Conservation (phyloP, 2,329 filamentous ascomycete species). For the Alternaria viburni region DNA sequence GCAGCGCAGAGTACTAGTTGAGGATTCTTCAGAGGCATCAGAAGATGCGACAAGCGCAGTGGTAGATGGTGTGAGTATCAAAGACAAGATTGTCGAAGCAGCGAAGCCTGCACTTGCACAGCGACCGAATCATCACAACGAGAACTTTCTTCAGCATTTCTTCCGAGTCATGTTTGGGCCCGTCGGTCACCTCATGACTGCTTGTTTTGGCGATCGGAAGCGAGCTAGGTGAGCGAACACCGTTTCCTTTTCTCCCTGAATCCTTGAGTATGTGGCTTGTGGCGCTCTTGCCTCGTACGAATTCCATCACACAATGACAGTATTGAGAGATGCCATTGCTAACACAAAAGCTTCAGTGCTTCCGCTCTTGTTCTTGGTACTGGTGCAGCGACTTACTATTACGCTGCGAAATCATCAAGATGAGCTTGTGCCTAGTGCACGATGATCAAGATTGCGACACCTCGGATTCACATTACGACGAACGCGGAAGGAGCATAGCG, state of each 20-base stretch:
- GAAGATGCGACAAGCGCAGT: background rate
- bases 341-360: constrained; percentile 7
- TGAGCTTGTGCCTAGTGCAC: background rate
- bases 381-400: constrained; percentile 18
- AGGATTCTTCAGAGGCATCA: constrained; percentile 3
- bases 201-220: constrained; percentile 27
- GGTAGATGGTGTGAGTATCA: background rate
- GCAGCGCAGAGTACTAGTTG: constrained; percentile 15
- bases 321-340: background rate
- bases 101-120: constrained; percentile 1
- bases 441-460: background rate
- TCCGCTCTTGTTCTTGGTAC: constrained; percentile 13
- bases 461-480: background rate
- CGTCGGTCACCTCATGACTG: constrained; percentile 18
- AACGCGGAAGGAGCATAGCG: background rate
- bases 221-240: constrained; percentile 29
- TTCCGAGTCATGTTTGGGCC: constrained; percentile 15
- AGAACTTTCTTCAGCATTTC: constrained; percentile 16
- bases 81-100: background rate
- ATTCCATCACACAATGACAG: background rate
- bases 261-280: constrained; percentile 1
- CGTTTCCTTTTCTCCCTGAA: background rate
- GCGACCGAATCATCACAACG: constrained; percentile 3
- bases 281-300: background rate
- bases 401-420: constrained; percentile 1